Base-by-base conservation (phyloP, 2,329 filamentous ascomycete genomes). In the Botryotinia convoluta region DNA sequence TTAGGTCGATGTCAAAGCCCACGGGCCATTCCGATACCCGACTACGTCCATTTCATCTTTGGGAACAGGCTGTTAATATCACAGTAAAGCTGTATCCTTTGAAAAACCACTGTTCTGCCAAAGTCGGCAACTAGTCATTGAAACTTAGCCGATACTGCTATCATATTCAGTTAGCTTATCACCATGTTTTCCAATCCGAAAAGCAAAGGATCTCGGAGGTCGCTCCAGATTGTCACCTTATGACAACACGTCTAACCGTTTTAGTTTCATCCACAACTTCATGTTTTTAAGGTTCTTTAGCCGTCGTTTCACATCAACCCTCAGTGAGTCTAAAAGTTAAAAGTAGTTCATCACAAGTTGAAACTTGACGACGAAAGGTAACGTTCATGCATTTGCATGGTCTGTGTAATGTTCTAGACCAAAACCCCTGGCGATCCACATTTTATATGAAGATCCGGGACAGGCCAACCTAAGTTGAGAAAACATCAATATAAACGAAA, bases 401-500 rank as follows among this genome's bases (percentile, higher is more conserved):
- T 54, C 64, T 39, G 64, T 67, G 45, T 67, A 26, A 48, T 18
- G 26, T 57, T 35, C 9, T 42, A n/a, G 45, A 51, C 32, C 26
- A 54, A 54, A 18, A 1, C 12, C 16, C 20, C 64, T 39, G 48
- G 18, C 14, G 64, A 26, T 57, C 64, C 48, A 68, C 6, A 54
- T 26, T 68, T 57, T 29, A 32, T 54, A 32, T 42, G 48, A 39
- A 57, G 35, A 68, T 54, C 45, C 22, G 63, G 32, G 44, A 67
- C 45, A 67, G 14, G 22, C 44, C 32, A 65, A 26, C 22, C 29
- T 37, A 14, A 14, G 29, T 48, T 48, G 26, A 54, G 45, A 9
- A 67, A 22, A 54, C 32, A 29, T 67, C 45, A 67, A 67, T 67
- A 51, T 67, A 67, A 54, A 39, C 64, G 14, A 67, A 67, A 67